Percentiles rank a stretch among this genome's conserved stretches.
phyloP scores from a whole-genome alignment of 2,329 filamentous ascomycete genomes.

The Exophiala sp. region DNA sequence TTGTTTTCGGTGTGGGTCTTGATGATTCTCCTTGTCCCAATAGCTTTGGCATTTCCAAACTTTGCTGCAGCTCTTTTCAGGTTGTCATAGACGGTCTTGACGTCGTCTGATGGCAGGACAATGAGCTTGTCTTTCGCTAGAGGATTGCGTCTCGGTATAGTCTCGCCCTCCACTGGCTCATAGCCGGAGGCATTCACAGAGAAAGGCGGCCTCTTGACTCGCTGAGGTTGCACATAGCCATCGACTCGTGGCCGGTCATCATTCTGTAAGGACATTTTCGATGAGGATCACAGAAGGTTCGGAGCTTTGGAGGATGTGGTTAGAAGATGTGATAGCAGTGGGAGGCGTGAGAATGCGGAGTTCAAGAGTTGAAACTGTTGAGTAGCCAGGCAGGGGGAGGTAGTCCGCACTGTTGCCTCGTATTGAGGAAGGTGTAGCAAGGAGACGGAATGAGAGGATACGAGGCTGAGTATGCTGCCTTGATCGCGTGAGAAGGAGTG shows the following conservation, averaged over 20 bases:
- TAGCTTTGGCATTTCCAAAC: slow-evolving; percentile 61
- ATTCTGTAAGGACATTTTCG: slow-evolving; percentile 19
- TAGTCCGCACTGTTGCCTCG: too few species aligned
- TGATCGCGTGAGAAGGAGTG: too few species aligned
- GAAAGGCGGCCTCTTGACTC: slow-evolving; percentile 68
- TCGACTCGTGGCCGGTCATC: slow-evolving; percentile 22
- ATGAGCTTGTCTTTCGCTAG: slow-evolving; percentile 68
- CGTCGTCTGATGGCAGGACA: slow-evolving; percentile 62
- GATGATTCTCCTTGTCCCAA: slow-evolving; percentile 71
- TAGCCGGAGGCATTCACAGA: slow-evolving; percentile 68
- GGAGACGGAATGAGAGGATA: too few species aligned
- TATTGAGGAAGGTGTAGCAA: too few species aligned
- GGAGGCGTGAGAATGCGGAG: not conserved
- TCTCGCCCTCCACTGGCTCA: slow-evolving; percentile 72
- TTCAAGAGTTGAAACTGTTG: not conserved
- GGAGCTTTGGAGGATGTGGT: not conserved
- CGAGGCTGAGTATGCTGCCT: too few species aligned
- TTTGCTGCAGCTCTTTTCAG: slow-evolving; percentile 64
- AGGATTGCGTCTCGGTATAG: slow-evolving; percentile 73
- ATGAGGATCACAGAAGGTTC: not conserved
- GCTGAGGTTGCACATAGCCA: slow-evolving; percentile 40
- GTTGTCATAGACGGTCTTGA: slow-evolving; percentile 76
- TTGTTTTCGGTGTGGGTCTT: slow-evolving; percentile 78
- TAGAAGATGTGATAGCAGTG: not conserved
- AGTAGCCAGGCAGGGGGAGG: not conserved